Conservation (phyloP, 2,329 filamentous ascomycete species). For the Aspergillus fumigatus region DNA sequence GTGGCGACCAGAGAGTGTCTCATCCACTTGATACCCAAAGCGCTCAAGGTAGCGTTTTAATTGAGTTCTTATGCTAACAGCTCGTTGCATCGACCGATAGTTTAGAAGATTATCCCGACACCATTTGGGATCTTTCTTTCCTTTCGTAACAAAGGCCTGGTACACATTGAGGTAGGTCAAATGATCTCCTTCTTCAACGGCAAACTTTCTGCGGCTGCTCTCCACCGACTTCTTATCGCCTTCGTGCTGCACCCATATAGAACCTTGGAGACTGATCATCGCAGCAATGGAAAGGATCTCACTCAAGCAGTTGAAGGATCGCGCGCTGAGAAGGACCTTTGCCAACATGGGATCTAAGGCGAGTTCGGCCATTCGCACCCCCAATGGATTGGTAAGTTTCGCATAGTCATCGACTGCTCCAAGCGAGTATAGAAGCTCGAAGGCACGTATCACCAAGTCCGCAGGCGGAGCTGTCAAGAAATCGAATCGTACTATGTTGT, state of each 20-base stretch:
- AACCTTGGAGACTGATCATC: constrained; percentile 83
- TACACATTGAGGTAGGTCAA: constrained; percentile 92
- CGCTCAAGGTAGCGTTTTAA: constrained; percentile 82
- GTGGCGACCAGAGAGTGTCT: constrained; percentile 45
- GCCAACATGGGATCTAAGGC: constrained; percentile 95
- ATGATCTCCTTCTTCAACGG: constrained; percentile 90
- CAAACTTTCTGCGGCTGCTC: constrained; percentile 71
- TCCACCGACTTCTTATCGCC: constrained; percentile 73
- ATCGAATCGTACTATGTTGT: constrained; percentile 87
- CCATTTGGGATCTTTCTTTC: constrained; percentile 78
- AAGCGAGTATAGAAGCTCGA: constrained; percentile 82
- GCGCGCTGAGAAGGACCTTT: constrained; percentile 73
- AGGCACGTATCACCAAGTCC: constrained; percentile 75
- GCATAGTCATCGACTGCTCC: constrained; percentile 86
- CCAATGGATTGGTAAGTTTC: constrained; percentile 84
- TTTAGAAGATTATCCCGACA: constrained; percentile 85
- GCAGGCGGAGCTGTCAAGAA: constrained; percentile 83
- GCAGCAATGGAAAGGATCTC: constrained; percentile 90
- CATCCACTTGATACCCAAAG: constrained; percentile 68
- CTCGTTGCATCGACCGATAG: constrained; percentile 75
- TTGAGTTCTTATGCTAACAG: constrained; percentile 81
- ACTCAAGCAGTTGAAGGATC: constrained; percentile 70
- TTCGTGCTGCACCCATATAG: constrained; percentile 76
- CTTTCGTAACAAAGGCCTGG: constrained; percentile 76
- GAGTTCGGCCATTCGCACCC: constrained; percentile 85